Percentiles rank a stretch among this genome's conserved stretches.
Evolutionary conservation across 2,329 filamentous ascomycete species (phyloP).

Genomic region (Colletotrichum scovillei): DNA sequence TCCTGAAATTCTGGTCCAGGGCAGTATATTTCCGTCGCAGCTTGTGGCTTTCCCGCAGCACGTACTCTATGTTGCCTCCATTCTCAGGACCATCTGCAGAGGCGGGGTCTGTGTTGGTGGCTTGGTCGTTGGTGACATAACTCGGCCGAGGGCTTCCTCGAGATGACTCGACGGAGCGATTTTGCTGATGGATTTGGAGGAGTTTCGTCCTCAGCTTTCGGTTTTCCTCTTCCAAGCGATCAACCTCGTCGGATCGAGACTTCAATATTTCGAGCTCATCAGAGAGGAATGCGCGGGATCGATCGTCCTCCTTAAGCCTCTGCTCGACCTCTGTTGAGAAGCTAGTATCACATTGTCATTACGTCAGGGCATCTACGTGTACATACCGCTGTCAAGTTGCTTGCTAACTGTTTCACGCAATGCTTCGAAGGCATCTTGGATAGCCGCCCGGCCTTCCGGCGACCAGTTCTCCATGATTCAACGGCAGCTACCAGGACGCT

Average conservation of each 20-base stretch:
- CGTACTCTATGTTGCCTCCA: not conserved
- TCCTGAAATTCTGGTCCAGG: slow-evolving; percentile 54
- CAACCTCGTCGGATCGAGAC: slow-evolving; percentile 44
- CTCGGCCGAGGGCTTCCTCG: slow-evolving; percentile 7
- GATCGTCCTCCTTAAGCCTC: slow-evolving; percentile 26
- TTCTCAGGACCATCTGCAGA: not conserved
- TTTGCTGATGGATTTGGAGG: slow-evolving; percentile 40
- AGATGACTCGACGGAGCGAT: slow-evolving; percentile 8
- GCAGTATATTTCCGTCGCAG: slow-evolving; percentile 54
- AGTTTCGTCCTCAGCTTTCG: slow-evolving; percentile 52
- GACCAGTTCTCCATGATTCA: slow-evolving; percentile 53
- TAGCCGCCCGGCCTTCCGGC: slow-evolving; percentile 49
- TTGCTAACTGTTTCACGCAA: slow-evolving; percentile 54
- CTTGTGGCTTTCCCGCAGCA: slow-evolving; percentile 39
- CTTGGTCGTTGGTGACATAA: slow-evolving; percentile 11
- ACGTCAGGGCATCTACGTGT: slow-evolving; percentile 35
- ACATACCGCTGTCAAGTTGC: slow-evolving; percentile 50
- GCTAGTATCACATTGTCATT: slow-evolving; percentile 33
- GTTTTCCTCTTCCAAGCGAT: slow-evolving; percentile 56
- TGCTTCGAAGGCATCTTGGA: slow-evolving; percentile 52
- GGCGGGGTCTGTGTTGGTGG: slow-evolving; percentile 19
- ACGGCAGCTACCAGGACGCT: not conserved
- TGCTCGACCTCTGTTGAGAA: slow-evolving; percentile 42
- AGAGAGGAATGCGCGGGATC: slow-evolving; percentile 8
- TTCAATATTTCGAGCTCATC: slow-evolving; percentile 50